These are phyloP conservation scores for Blastocystis sp. DNA, from an alignment of 352 stramenopile species.

Conservation along the genomic window DNA sequence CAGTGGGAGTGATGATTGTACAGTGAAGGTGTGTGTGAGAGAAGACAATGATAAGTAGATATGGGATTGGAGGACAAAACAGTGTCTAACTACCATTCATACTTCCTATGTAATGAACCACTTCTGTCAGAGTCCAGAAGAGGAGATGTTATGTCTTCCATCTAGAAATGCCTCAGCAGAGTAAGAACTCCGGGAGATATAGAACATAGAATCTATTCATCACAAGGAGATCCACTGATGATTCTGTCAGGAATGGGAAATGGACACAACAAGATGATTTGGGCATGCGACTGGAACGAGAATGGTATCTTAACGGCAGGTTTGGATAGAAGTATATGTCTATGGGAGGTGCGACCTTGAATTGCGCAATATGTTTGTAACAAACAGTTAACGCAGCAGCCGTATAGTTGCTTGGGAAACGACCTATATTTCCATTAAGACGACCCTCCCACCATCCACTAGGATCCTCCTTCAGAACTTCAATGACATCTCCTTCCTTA, in stretches of 20 bases:
- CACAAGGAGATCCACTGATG: conserved; percentile 33
- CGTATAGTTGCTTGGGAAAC: conserved; percentile 64
- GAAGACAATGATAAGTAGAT: not conserved
- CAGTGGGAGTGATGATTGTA: conserved; percentile 57
- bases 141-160: conserved; percentile 43
- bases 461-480: conserved; percentile 59
- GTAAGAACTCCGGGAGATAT: not conserved
- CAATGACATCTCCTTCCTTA: conserved; percentile 60
- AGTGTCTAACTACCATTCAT: conserved; percentile 52
- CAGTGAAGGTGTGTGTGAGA: conserved; percentile 34
- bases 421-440: conserved; percentile 55
- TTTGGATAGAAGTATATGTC: conserved; percentile 4
- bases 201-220: conserved; percentile 31
- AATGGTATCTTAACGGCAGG: conserved; percentile 34
- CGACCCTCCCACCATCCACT: conserved; percentile 64
- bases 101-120: conserved; percentile 57
- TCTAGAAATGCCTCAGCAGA: conserved; percentile 46
- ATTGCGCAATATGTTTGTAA: conserved; percentile 31
- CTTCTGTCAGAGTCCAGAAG: conserved; percentile 45
- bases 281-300: conserved; percentile 22
- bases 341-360: not conserved
- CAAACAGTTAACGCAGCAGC: conserved; percentile 11
- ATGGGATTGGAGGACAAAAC: conserved; percentile 34
- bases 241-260: conserved; percentile 35
- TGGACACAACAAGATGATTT: conserved; percentile 52